phyloP scores from a whole-genome alignment of 495 filamentous ascomycete species.

The Podospora pseudopauciseta region DNA sequence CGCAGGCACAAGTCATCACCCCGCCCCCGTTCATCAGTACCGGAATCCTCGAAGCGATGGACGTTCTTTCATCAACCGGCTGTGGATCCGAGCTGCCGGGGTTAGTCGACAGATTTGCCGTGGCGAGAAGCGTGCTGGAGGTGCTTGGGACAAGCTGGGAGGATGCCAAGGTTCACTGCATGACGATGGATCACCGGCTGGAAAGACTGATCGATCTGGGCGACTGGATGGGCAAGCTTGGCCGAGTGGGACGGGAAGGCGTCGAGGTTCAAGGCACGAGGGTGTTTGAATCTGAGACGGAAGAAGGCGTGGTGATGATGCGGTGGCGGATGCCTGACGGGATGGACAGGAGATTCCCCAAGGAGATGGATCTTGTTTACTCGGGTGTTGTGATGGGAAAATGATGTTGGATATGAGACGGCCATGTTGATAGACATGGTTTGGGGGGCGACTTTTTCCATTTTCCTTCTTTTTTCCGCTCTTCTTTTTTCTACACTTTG shows the following conservation, averaged over 20 bases:
- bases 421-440: background rate
- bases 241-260: background rate
- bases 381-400: background rate
- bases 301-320: background rate
- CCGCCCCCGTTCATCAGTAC: constrained; percentile 24
- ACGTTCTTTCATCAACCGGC: constrained; percentile 31
- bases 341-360: constrained; percentile 25
- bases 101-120: constrained; percentile 21
- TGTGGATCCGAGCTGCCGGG: constrained; percentile 18
- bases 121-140: constrained; percentile 25
- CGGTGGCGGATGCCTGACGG: constrained; percentile 29
- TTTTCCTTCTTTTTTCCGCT: background rate
- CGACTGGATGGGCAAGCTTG: constrained; percentile 12
- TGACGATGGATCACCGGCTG: constrained; percentile 25
- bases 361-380: constrained; percentile 32
- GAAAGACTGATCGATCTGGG: constrained; percentile 21
- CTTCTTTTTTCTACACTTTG: background rate
- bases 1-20: constrained; percentile 17
- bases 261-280: constrained; percentile 6
- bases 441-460: background rate
- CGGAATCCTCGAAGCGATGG: constrained; percentile 28
- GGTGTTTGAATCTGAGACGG: constrained; percentile 15
- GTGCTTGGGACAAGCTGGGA: constrained; percentile 24
- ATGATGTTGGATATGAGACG: background rate
- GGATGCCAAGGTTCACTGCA: constrained; percentile 22